Evolutionary conservation across 306 rosid species (phyloP).

Genomic region (Quercus parvula): DNA sequence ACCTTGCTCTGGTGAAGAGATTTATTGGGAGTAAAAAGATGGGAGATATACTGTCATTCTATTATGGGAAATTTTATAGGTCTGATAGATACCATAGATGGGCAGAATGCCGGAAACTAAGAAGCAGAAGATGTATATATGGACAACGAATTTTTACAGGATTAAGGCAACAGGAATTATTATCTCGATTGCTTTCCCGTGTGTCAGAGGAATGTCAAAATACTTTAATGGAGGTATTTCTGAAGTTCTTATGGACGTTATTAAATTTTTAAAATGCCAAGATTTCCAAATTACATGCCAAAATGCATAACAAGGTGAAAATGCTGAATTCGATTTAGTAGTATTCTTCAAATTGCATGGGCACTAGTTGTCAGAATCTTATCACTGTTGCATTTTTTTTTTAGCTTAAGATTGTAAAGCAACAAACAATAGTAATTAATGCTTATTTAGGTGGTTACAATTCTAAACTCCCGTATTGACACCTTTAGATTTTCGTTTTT

Average conservation of each 20-base stretch:
- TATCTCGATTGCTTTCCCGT: slow-evolving; percentile 60
- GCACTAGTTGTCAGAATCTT: not conserved
- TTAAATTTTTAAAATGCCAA: slow-evolving; percentile 5
- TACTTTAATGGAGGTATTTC: slow-evolving; percentile 54
- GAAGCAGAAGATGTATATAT: slow-evolving; percentile 53
- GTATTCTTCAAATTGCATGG: not conserved
- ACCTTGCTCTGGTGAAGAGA: slow-evolving; percentile 66
- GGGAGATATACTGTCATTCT: slow-evolving; percentile 77
- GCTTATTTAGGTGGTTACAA: not conserved
- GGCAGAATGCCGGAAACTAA: slow-evolving; percentile 66
- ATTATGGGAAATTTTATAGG: slow-evolving; percentile 76
- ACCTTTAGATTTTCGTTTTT: not conserved
- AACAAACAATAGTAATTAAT: not conserved
- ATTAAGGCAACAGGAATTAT: slow-evolving; percentile 74
- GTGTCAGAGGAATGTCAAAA: slow-evolving; percentile 49
- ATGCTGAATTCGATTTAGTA: not conserved
- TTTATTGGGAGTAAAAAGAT: slow-evolving; percentile 59
- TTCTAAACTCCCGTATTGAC: not conserved
- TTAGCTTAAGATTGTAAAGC: not conserved
- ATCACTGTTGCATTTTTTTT: not conserved
- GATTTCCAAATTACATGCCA: not conserved
- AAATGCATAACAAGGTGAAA: not conserved
- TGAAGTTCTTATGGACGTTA: slow-evolving; percentile 6
- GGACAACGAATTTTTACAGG: slow-evolving; percentile 81
- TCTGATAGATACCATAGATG: slow-evolving; percentile 71